Conservation (phyloP, 108 stramenopile species). For the Nitzschia sp. region DNA sequence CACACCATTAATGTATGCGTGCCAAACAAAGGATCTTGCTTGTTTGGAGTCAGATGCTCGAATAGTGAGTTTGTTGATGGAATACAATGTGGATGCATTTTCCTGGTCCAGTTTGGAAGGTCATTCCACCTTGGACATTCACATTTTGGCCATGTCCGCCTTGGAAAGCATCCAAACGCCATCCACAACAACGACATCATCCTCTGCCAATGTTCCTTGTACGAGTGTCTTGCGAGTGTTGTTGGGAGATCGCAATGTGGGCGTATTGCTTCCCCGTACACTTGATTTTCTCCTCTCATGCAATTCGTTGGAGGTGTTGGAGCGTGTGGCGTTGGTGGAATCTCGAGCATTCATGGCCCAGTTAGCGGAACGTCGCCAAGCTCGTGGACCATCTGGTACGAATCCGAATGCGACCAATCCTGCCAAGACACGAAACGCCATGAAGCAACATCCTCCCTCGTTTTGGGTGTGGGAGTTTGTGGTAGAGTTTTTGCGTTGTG, state of each 20-base stretch:
- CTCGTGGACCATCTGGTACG: background rate
- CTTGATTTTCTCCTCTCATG: conserved; percentile 24
- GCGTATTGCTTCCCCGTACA: background rate
- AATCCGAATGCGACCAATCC: background rate
- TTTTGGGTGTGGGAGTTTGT: conserved; percentile 39
- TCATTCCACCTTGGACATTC: conserved; percentile 25
- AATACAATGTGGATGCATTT: conserved; percentile 6
- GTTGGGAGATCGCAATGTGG: conserved; percentile 2
- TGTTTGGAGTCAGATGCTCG: conserved; percentile 3
- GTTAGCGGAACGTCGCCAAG: conserved; percentile 11
- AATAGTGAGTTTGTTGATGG: conserved; percentile 21
- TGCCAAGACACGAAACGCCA: background rate
- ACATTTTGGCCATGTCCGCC: conserved; percentile 23
- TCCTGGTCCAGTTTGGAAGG: conserved; percentile 4
- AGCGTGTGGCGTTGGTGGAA: conserved; percentile 25
- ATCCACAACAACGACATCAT: background rate
- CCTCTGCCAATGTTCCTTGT: background rate
- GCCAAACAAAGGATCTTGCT: background rate
- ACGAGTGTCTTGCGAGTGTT: background rate
- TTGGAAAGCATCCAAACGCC: background rate
- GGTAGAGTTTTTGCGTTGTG: conserved; percentile 1
- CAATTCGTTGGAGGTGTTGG: conserved; percentile 28
- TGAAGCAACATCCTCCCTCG: conserved; percentile 1
- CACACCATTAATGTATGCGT: conserved; percentile 27
- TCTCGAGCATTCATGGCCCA: conserved; percentile 12